Percentiles rank a stretch among this genome's conserved stretches.
Conservation (phyloP, 2,329 filamentous ascomycete genomes). For the Beauveria medogensis region DNA sequence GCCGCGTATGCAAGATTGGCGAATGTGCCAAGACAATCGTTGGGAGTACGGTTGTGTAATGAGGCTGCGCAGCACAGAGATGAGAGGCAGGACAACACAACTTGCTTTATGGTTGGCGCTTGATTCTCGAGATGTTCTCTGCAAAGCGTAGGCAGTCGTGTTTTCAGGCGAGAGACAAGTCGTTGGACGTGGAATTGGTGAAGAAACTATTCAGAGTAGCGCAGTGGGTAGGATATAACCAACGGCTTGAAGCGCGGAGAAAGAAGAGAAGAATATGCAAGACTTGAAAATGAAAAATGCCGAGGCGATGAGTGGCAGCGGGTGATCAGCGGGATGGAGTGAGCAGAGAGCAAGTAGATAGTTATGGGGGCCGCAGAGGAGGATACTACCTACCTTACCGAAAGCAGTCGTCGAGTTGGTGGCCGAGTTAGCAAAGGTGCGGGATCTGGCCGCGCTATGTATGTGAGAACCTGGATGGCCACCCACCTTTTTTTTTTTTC, state of each 20-base stretch:
- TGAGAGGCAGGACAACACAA: neutral
- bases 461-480: slow-evolving; percentile 7
- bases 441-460: neutral
- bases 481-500: neutral
- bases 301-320: neutral
- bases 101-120: neutral
- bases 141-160: neutral
- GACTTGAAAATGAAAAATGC: neutral
- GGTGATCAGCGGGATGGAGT: neutral
- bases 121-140: neutral
- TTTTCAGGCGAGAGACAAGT: neutral
- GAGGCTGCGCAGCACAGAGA: neutral
- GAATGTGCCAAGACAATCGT: neutral
- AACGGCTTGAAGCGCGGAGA: neutral
- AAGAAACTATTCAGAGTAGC: neutral
- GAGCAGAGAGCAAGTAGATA: neutral
- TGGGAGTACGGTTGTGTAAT: neutral
- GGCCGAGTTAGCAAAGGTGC: neutral
- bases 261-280: neutral
- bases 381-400: neutral
- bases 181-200: neutral
- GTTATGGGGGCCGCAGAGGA: neutral
- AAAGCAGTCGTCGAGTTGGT: slow-evolving; percentile 1
- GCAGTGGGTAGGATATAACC: neutral
- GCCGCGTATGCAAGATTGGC: neutral